Evolutionary conservation across 257 asterid genomes (phyloP).

Genomic region (Capsicum baccatum): DNA sequence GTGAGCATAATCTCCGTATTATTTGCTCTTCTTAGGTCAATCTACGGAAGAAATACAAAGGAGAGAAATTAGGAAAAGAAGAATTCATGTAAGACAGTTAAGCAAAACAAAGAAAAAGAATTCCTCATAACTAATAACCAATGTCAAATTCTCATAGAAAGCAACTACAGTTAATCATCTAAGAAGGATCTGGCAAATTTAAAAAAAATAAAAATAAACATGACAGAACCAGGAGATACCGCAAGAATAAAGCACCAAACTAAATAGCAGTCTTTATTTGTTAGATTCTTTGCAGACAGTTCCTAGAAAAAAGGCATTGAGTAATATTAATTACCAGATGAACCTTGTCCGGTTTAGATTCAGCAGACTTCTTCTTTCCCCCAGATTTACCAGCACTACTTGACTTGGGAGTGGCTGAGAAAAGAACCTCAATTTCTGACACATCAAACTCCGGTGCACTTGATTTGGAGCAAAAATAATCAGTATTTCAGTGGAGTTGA

Average conservation of each 20-base stretch:
- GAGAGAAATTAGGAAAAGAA: neutral
- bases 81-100: neutral
- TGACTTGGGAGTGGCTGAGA: slow-evolving; percentile 93
- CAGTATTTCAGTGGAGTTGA: slow-evolving; percentile 33
- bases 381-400: slow-evolving; percentile 75
- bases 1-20: slow-evolving; percentile 99
- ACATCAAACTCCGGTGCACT: slow-evolving; percentile 98
- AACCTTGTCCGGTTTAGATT: slow-evolving; percentile 84
- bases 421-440: slow-evolving; percentile 86
- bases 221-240: slow-evolving; percentile 9
- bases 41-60: slow-evolving; percentile 47
- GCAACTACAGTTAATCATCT: slow-evolving; percentile 18
- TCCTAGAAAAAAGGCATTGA: neutral
- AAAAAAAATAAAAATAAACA: slow-evolving; percentile 1
- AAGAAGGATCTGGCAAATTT: neutral
- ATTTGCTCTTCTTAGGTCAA: slow-evolving; percentile 96
- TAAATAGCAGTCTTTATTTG: neutral
- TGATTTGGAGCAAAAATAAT: slow-evolving; percentile 37
- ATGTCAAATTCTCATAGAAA: slow-evolving; percentile 23
- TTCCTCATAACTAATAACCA: slow-evolving; percentile 2
- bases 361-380: slow-evolving; percentile 78
- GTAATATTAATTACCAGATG: slow-evolving; percentile 71
- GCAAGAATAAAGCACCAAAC: slow-evolving; percentile 12
- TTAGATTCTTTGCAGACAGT: slow-evolving; percentile 18
- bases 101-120: slow-evolving; percentile 8